Evolutionary conservation across 345 rosid species (phyloP).

Genomic region (Corymbia maculata): DNA sequence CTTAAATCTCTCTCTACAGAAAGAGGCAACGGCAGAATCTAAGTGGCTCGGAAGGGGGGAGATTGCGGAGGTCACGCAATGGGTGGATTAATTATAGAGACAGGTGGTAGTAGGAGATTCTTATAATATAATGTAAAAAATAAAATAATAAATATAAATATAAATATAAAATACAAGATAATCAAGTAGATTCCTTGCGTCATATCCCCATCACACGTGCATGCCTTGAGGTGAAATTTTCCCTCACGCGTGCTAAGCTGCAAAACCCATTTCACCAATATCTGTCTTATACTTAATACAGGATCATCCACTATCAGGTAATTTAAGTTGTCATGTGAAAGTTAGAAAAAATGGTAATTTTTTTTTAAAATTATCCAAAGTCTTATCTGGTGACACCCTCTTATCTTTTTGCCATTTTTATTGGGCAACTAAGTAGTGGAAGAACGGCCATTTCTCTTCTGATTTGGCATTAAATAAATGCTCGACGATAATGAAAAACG

Average conservation of each 20-base stretch:
- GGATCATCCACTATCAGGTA: background rate
- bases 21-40: background rate
- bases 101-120: background rate
- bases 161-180: background rate
- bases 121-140: background rate
- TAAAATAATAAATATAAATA: background rate
- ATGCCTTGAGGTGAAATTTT: background rate
- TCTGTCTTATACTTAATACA: background rate
- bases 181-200: background rate
- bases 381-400: background rate
- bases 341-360: background rate
- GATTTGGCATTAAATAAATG: background rate
- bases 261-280: background rate
- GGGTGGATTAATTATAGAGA: background rate
- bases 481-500: background rate
- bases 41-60: background rate
- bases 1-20: background rate
- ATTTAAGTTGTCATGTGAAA: background rate
- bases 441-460: background rate
- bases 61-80: background rate
- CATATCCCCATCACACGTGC: background rate
- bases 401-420: background rate
- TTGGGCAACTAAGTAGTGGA: background rate
- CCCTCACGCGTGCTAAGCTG: background rate
- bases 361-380: background rate